A percentile compares a stretch with the other conserved stretches of the same genome.
Evolutionary conservation across 2,329 filamentous ascomycete species (phyloP).

Genomic region (Epichloe typhina): DNA sequence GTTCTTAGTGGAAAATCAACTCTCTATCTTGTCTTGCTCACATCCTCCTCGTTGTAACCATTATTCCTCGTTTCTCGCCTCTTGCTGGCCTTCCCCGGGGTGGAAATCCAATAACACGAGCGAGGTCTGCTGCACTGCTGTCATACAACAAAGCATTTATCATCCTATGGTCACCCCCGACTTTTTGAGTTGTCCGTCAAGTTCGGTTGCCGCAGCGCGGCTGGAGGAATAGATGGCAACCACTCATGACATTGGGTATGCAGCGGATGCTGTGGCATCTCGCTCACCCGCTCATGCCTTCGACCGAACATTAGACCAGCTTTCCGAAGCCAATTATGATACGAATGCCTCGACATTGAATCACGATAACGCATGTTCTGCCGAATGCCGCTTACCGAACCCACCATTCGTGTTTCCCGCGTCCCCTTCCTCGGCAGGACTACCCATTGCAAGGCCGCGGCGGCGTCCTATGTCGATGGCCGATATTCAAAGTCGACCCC

Average conservation of each 20-base stretch:
- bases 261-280: slow-evolving; percentile 14
- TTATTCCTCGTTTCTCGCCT: not conserved
- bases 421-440: slow-evolving; percentile 22
- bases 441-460: slow-evolving; percentile 33
- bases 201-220: slow-evolving; percentile 36
- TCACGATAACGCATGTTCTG: not conserved
- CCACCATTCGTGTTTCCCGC: slow-evolving; percentile 53
- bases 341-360: not conserved
- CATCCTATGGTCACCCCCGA: slow-evolving; percentile 27
- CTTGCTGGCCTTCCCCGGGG: not conserved
- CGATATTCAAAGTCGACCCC: slow-evolving; percentile 26
- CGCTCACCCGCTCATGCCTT: slow-evolving; percentile 1
- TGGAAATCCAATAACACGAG: not conserved
- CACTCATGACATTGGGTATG: slow-evolving; percentile 24
- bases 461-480: slow-evolving; percentile 41
- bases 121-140: not conserved
- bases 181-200: slow-evolving; percentile 25
- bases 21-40: not conserved
- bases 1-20: not conserved
- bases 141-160: not conserved
- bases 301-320: slow-evolving; percentile 10
- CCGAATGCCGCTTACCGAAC: slow-evolving; percentile 37
- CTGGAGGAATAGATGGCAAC: slow-evolving; percentile 31
- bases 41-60: not conserved
- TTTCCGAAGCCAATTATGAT: not conserved